Evolutionary conservation across 1,284 basidiomycete genomes (phyloP).

Genomic region (Fomitopsis pinicola): DNA sequence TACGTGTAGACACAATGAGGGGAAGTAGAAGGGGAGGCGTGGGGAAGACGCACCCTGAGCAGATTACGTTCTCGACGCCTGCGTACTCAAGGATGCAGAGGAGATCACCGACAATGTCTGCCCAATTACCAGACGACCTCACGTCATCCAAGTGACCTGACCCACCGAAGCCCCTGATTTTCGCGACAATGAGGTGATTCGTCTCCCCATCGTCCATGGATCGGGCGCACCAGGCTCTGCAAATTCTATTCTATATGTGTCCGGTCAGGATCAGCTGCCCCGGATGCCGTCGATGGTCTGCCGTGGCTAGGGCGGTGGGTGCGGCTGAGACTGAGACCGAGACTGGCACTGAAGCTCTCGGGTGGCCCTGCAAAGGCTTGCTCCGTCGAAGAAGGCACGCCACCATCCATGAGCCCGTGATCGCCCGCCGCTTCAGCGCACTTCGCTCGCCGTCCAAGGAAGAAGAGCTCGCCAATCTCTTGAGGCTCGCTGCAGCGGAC

Average conservation of each 20-base stretch:
- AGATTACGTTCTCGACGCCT: slow-evolving; percentile 43
- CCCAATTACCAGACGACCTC: slow-evolving; percentile 51
- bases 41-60: slow-evolving; percentile 47
- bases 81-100: slow-evolving; percentile 54
- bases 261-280: neutral
- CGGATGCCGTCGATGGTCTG: neutral
- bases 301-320: neutral
- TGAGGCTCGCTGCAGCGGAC: neutral
- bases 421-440: neutral
- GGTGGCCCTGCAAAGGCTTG: too few relatives aligned
- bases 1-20: neutral
- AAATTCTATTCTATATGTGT: too few relatives aligned
- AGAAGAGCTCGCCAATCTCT: neutral
- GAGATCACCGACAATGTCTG: slow-evolving; percentile 57
- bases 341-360: too few relatives aligned
- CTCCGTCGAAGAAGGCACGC: too few relatives aligned
- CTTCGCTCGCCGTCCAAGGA: neutral
- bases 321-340: too few relatives aligned
- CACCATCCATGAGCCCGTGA: neutral
- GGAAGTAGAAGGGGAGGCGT: neutral
- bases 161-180: slow-evolving; percentile 63
- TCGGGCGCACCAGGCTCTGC: too few relatives aligned
- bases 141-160: slow-evolving; percentile 62
- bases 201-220: too few relatives aligned
- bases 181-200: slow-evolving; percentile 55